A percentile compares a stretch with the other conserved stretches of the same genome.
Conservation (phyloP, 2,329 filamentous ascomycete genomes). For the Verticillium zaregamsianum region DNA sequence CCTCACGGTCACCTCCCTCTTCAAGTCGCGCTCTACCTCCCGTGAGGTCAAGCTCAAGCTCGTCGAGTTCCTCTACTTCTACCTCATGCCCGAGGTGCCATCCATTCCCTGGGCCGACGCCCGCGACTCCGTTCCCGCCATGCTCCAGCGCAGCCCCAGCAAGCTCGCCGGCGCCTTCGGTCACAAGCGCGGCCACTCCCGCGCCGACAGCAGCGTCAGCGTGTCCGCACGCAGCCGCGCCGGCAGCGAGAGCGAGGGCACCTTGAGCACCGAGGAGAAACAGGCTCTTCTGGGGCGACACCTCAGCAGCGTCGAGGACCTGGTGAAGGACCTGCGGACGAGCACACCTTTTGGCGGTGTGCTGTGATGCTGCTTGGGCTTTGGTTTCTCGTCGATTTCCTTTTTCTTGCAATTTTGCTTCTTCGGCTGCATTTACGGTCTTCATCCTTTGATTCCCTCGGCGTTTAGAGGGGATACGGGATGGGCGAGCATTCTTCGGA, state of each 20-base stretch:
- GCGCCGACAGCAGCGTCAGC: slow-evolving; percentile 23
- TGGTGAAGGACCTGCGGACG: slow-evolving; percentile 79
- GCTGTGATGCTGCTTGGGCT: slow-evolving; percentile 30
- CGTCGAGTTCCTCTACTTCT: slow-evolving; percentile 98
- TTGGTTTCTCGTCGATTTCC: neutral
- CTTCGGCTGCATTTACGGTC: slow-evolving; percentile 2
- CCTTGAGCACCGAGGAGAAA: slow-evolving; percentile 75
- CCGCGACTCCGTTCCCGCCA: slow-evolving; percentile 40
- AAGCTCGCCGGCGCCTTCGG: slow-evolving; percentile 60
- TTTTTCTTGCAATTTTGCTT: slow-evolving; percentile 12
- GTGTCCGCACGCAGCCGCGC: slow-evolving; percentile 27
- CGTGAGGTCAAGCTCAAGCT: slow-evolving; percentile 91
- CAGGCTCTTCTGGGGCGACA: slow-evolving; percentile 73
- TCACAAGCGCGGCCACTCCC: slow-evolving; percentile 17
- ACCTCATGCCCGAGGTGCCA: slow-evolving; percentile 87
- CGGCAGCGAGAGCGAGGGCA: slow-evolving; percentile 36
- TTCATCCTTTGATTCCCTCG: slow-evolving; percentile 8
- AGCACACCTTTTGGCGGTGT: slow-evolving; percentile 69
- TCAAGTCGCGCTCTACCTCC: slow-evolving; percentile 81
- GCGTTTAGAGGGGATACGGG: slow-evolving; percentile 9
- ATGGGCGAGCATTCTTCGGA: neutral
- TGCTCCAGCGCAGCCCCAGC: slow-evolving; percentile 64
- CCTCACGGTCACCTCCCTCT: slow-evolving; percentile 84
- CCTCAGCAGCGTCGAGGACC: slow-evolving; percentile 76
- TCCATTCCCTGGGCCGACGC: slow-evolving; percentile 46